Percentiles rank a stretch among this genome's conserved stretches.
Evolutionary conservation across 805 yeast species (phyloP).

Genomic region (Candida xyloterini): DNA sequence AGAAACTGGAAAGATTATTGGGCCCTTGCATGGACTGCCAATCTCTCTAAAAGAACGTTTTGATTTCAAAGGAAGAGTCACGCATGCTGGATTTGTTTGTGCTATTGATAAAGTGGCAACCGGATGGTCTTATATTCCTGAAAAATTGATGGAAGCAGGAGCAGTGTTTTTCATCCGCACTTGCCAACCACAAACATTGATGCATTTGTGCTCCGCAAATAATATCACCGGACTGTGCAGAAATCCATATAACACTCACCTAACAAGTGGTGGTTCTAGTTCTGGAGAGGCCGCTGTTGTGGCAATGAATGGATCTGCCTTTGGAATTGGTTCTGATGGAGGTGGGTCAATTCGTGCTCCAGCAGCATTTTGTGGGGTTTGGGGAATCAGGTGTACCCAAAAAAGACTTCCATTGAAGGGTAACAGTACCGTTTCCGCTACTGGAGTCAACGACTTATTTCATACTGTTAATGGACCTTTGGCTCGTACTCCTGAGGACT

Average conservation of each 20-base stretch:
- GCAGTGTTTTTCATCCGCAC: conserved; percentile 8
- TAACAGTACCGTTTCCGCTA: conserved; percentile 42
- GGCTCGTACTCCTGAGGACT: conserved; percentile 45
- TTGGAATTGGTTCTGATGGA: conserved; percentile 7
- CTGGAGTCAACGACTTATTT: conserved; percentile 39
- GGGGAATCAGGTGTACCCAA: conserved; percentile 46
- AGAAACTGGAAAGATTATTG: conserved; percentile 45
- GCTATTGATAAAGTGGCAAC: conserved; percentile 38
- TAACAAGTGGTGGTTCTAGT: conserved; percentile 7
- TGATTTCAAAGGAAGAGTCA: conserved; percentile 46
- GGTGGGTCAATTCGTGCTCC: conserved; percentile 31
- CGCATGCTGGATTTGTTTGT: conserved; percentile 49
- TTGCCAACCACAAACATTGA: conserved; percentile 6
- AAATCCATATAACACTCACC: conserved; percentile 2
- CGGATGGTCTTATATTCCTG: conserved; percentile 40
- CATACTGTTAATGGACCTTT: conserved; percentile 38
- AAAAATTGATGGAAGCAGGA: conserved; percentile 37
- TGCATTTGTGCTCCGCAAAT: conserved; percentile 8
- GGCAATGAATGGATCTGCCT: conserved; percentile 3
- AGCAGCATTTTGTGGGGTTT: conserved; percentile 50
- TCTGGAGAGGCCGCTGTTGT: conserved; percentile 9
- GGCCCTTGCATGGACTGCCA: conserved; percentile 64
- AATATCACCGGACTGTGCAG: conserved; percentile 6
- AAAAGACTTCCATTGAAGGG: conserved; percentile 31
- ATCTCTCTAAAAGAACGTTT: conserved; percentile 60